Conservation (phyloP, 495 filamentous ascomycete genomes). For the Hypoxylon trugodes region DNA sequence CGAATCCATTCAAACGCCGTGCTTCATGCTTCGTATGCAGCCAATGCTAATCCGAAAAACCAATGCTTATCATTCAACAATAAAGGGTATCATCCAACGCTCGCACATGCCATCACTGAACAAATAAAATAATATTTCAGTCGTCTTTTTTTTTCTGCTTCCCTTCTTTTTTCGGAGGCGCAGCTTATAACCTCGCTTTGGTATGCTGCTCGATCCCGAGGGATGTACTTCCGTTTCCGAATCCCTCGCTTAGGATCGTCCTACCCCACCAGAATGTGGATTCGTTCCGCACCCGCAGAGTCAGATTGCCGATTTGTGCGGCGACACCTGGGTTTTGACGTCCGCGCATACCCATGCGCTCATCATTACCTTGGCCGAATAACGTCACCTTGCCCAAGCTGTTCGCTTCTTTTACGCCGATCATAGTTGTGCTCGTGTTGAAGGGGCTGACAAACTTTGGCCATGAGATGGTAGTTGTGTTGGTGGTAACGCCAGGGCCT, state of each 20-base stretch:
- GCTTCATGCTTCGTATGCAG: constrained; percentile 24
- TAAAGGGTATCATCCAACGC: constrained; percentile 19
- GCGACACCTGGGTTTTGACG: constrained; percentile 50
- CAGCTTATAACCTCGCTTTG: constrained; percentile 6
- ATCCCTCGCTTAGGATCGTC: constrained; percentile 53
- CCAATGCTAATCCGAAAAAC: constrained; percentile 1
- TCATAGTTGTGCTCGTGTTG: constrained; percentile 2
- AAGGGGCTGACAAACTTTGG: constrained; percentile 45
- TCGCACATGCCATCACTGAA: neutral
- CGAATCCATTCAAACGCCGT: constrained; percentile 12
- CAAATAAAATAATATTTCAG: too few species aligned
- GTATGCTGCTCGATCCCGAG: constrained; percentile 1
- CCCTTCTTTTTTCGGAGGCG: neutral
- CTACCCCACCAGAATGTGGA: constrained; percentile 67
- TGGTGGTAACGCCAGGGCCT: constrained; percentile 36
- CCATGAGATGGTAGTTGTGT: constrained; percentile 22
- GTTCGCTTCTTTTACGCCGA: constrained; percentile 36
- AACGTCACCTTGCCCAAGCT: constrained; percentile 52
- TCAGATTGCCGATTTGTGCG: constrained; percentile 53
- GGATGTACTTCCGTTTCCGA: constrained; percentile 42
- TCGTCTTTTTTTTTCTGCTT: neutral
- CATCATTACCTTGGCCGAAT: constrained; percentile 71
- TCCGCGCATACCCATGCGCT: constrained; percentile 53
- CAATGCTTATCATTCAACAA: neutral
- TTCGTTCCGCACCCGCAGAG: constrained; percentile 56